phyloP scores from a whole-genome alignment of 164 flowering plant genomes.

The Stephania japonica region DNA sequence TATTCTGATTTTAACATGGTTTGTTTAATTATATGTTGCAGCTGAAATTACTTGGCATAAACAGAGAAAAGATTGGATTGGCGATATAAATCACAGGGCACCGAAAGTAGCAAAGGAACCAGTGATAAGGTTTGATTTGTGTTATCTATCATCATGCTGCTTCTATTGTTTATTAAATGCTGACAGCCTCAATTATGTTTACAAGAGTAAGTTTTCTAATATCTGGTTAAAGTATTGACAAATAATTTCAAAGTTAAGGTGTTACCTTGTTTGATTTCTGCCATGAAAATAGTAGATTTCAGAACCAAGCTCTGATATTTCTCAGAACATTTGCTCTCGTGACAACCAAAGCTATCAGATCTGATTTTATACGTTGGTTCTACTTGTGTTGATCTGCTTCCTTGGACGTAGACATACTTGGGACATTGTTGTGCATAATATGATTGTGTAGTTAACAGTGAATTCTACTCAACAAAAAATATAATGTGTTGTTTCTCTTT shows the following conservation, averaged over 20 bases:
- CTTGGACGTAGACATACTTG: background rate
- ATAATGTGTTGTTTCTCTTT: too few species aligned
- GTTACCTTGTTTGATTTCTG: background rate
- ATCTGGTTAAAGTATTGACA: background rate
- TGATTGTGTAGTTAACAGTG: background rate
- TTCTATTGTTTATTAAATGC: background rate
- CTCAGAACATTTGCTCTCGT: background rate
- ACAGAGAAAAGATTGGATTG: constrained; percentile 42
- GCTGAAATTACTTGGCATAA: constrained; percentile 52
- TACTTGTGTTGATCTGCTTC: background rate
- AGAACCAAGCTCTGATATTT: background rate
- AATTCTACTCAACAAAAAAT: too few species aligned
- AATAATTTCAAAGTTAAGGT: background rate
- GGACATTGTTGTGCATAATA: background rate
- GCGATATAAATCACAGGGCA: constrained; percentile 32
- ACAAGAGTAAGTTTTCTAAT: background rate
- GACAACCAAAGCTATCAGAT: background rate
- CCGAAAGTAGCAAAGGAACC: constrained; percentile 31
- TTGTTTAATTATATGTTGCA: constrained; percentile 12
- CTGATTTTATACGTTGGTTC: background rate
- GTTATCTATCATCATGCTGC: background rate
- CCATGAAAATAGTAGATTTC: background rate
- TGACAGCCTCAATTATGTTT: background rate
- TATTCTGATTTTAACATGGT: constrained; percentile 7
- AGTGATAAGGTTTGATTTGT: constrained; percentile 33